Conservation (phyloP, 805 yeast species). For the Metschnikowia vanudenii region DNA sequence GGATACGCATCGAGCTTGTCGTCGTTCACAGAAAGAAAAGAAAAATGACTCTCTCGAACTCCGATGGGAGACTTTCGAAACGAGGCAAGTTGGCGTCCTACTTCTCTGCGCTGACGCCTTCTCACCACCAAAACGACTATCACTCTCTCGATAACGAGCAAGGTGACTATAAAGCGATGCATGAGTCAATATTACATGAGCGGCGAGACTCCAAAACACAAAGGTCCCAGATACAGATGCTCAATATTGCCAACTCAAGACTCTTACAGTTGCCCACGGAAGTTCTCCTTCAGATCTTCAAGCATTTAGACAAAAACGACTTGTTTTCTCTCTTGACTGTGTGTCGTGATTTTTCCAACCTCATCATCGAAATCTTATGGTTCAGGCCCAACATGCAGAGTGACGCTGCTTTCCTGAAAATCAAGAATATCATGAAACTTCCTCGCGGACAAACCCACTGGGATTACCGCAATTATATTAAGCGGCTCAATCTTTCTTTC, state of each 20-base stretch:
- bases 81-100: conserved; percentile 18
- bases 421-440: conserved; percentile 53
- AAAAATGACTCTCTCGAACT: conserved; percentile 7
- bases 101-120: conserved; percentile 9
- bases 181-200: conserved; percentile 31
- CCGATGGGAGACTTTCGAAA: conserved; percentile 12
- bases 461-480: conserved; percentile 67
- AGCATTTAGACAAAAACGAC: conserved; percentile 62
- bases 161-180: conserved; percentile 35
- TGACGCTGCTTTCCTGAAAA: conserved; percentile 47
- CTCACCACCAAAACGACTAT: conserved; percentile 14
- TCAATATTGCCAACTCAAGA: conserved; percentile 32
- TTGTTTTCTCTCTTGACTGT: conserved; percentile 63
- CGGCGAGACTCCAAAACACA: conserved; percentile 24
- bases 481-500: conserved; percentile 75
- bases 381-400: conserved; percentile 74
- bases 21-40: too few relatives aligned
- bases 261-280: conserved; percentile 55
- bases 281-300: conserved; percentile 63
- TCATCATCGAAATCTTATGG: conserved; percentile 80
- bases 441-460: conserved; percentile 53
- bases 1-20: too few relatives aligned
- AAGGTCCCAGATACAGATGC: conserved; percentile 25
- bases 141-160: conserved; percentile 32
- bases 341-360: conserved; percentile 76